Evolutionary conservation across 371 early-diverging fungal genomes (phyloP), one percentile per base, ranked within the genome.

Genomic region (Choanephora cucurbitarum): DNA sequence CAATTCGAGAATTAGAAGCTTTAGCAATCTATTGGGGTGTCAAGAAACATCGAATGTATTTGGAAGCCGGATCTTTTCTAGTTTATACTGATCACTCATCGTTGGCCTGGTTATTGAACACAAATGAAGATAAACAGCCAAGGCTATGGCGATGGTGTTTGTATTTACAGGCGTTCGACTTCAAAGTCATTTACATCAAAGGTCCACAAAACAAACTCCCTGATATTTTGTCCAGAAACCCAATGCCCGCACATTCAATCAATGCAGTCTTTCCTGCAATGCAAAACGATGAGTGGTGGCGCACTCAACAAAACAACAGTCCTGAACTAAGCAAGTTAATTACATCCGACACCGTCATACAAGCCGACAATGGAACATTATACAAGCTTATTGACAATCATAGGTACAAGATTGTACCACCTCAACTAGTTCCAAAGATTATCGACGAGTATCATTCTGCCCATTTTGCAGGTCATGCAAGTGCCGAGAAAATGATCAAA

Each of bases 11-110:
- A 48, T 24, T 48, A 7, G 48, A 55, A 18, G 13, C 14, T 15
- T 22, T 55, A 3, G 28, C 41, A 2, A 31, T 55, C 11, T 3
- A 5, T 3, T 28, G 28, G 28, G 43, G 47, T 13, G 11, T 60
- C 11, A 23, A 45, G 6, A 53, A 49, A 17, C 49, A 53, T 39
- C 17, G 48, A 40, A 22, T 19, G 3, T 60, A 37, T n/a, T 18
- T 60, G 4, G 21, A 53, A 14, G 42, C 37, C 7, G 55, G 33
- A 5, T 13, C 1, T 14, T 54, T 60, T 17, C 21, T 22, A 8
- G 45, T 59, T 18, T 44, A 39, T 23, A 54, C 60, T 1, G 60
- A 60, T 18, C 55, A 60, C 24, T 18, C 44, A 1, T 37, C 44
- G 1, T 19, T 55, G 9, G 47, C 46, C 34, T 37, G 46, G 47